Evolutionary conservation across 106 monocot species (phyloP).

Genomic region (Chionographis japonica): DNA sequence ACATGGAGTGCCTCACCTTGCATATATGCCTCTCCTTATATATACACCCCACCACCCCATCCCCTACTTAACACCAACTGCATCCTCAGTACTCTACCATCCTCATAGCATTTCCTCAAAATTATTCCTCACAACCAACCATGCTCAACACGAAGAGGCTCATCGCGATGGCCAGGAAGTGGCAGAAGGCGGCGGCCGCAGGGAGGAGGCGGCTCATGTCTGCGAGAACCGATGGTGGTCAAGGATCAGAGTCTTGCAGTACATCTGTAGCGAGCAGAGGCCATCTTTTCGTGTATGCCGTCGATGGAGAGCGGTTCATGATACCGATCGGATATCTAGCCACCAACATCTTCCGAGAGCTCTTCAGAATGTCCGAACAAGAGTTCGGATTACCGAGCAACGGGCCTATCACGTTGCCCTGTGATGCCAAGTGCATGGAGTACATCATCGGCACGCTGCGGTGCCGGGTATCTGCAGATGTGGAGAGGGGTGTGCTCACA

Average conservation of each 20-base stretch:
- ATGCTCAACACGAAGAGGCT: constrained; percentile 21
- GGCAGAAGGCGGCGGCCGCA: not conserved
- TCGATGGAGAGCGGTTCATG: constrained; percentile 10
- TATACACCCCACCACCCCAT: no score
- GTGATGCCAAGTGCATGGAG: constrained; percentile 2
- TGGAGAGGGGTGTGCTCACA: constrained; percentile 2
- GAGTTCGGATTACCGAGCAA: constrained; percentile 19
- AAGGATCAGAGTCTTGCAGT: not conserved
- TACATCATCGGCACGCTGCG: not conserved
- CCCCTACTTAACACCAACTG: no score
- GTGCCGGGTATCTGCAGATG: not conserved
- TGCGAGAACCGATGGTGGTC: not conserved
- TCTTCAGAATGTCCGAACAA: constrained; percentile 19
- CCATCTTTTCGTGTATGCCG: constrained; percentile 10
- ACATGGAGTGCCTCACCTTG: no score
- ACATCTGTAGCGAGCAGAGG: not conserved
- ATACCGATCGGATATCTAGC: constrained; percentile 10
- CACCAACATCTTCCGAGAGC: constrained; percentile 17
- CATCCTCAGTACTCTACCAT: no score
- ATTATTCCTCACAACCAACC: not conserved
- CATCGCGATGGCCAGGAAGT: constrained; percentile 20
- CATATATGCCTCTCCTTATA: no score
- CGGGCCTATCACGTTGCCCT: constrained; percentile 7
- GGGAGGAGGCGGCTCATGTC: not conserved
- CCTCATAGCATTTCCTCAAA: not conserved